Evolutionary conservation across 225 moss, liverwort and hornwort species (phyloP), one percentile per base, ranked within the genome.

Genomic region (Rhytidiadelphus loreus): DNA sequence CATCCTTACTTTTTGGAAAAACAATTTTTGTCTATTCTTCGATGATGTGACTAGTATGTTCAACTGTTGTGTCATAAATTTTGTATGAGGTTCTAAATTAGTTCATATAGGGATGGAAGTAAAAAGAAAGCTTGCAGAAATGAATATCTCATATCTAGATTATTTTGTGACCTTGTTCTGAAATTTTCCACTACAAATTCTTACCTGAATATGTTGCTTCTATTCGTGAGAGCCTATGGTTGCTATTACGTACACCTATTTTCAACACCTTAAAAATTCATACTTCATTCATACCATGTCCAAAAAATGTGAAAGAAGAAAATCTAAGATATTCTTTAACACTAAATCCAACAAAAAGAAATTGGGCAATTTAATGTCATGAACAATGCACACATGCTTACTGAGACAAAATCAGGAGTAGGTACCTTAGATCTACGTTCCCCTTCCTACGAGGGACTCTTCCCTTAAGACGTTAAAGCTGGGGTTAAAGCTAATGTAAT

Each of bases 121-220:
- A 35, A 22, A 12, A 35, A 0, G 14, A 53, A 53, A 53, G 15
- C 4, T 35, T 35, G 9, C 3, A 0, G 15, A 20, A 33, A n/a
- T n/a, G n/a, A n/a, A 52, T 13, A 33, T 52, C 8, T 32, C 18
- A 35, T 35, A 0, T 53, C 2, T 35, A 52, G 3, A 53, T 35
- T 77, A 6, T 53, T 77, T 0, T 13, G 3, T 14, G 4, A 37
- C 5, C 37, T 3, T 7, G 0, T 37, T 53, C 9, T 23, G 14
- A 35, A 53, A 35, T 50, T 0, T 0, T 7, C 3, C 8, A 2
- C 3, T 20, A 32, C 0, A 50, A 50, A 12, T 20, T 75, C 7
- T 50, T 75, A 2, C 3, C 21, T 22, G 50, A 48, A 5, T 76
- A 13, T 52, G 3, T 33, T 52, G 22, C 5, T 33, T 52, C 50